Conservation (phyloP, 805 yeast species). For the Candida multigemmis region DNA sequence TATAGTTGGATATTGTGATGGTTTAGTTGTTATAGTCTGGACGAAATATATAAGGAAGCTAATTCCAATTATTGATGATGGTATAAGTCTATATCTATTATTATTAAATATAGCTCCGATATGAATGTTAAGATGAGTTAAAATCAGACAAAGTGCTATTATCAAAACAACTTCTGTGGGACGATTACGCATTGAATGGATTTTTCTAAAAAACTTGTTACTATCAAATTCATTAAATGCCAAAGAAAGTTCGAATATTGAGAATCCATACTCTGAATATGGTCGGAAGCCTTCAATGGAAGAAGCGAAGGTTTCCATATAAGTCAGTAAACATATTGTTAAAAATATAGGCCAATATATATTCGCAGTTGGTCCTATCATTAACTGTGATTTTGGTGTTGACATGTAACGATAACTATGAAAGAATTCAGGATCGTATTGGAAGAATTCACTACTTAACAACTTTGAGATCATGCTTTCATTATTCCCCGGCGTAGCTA, state of each 20-base stretch:
- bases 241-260: constrained; percentile 66
- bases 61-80: constrained; percentile 53
- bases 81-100: constrained; percentile 49
- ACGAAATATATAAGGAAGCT: constrained; percentile 37
- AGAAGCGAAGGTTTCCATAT: constrained; percentile 57
- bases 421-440: constrained; percentile 13
- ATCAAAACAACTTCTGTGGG: constrained; percentile 47
- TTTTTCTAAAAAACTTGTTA: too few species aligned
- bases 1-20: constrained; percentile 44
- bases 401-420: constrained; percentile 17
- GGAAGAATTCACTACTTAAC: constrained; percentile 10
- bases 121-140: constrained; percentile 56
- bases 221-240: constrained; percentile 57
- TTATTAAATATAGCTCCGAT: constrained; percentile 46
- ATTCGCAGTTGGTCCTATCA: constrained; percentile 41
- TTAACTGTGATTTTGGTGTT: constrained; percentile 16
- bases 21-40: constrained; percentile 29
- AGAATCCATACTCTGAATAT: constrained; percentile 56
- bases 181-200: constrained; percentile 12
- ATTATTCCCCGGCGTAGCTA: too few species aligned
- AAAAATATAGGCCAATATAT: constrained; percentile 52
- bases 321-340: constrained; percentile 51
- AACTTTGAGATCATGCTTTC: too few species aligned
- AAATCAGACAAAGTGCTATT: constrained; percentile 45
- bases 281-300: constrained; percentile 48